Evolutionary conservation across 2,329 filamentous ascomycete genomes (phyloP), one percentile per base, ranked within the genome.

Genomic region (Gliomastix tumulicola): DNA sequence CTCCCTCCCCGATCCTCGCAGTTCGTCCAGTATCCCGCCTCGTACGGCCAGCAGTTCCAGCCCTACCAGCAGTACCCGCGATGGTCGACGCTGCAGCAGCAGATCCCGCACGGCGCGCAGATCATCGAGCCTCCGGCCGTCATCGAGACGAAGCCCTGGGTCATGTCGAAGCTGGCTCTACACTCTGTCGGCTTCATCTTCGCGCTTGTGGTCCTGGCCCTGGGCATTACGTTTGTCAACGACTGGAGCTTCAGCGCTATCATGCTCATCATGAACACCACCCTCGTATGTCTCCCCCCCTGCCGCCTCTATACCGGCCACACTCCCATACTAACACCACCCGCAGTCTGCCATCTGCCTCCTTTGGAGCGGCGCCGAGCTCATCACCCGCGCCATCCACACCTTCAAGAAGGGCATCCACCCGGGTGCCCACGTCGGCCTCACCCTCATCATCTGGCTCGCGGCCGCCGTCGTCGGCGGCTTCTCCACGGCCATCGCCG

Each of bases 401-500:
- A 54, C 50, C 7, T 51, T 47, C 34, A 48, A 54, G 18, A 43
- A 43, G 4, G 59, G 62, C 25, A 62, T 69, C 16, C 62, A 65
- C 36, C 65, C 67, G 1, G 66, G 63, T 19, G 60, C 58, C 7
- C 64, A 69, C 32, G 60, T 70, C 22, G 62, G 49, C 36, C 28
- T 65, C 12, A 61, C 60, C 21, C 60, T 70, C 3, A 34, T 68
- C 41, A 49, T 69, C 37, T 68, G 61, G 57, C 43, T 69, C 7
- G 39, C 48, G 17, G 49, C 53, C n/a, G 32, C 48, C 25, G 20
- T 53, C 11, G 39, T 54, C 3, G 50, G 52, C 22, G 49, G 43
- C 32, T 30, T 55, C 18, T 36, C 41, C 17, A 40, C 48, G 15
- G 39, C 47, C 9, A 30, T 43, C 25, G 35, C 20, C 15, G 18